phyloP scores from a whole-genome alignment of 83 land plant genomes.

The Picea abies region DNA sequence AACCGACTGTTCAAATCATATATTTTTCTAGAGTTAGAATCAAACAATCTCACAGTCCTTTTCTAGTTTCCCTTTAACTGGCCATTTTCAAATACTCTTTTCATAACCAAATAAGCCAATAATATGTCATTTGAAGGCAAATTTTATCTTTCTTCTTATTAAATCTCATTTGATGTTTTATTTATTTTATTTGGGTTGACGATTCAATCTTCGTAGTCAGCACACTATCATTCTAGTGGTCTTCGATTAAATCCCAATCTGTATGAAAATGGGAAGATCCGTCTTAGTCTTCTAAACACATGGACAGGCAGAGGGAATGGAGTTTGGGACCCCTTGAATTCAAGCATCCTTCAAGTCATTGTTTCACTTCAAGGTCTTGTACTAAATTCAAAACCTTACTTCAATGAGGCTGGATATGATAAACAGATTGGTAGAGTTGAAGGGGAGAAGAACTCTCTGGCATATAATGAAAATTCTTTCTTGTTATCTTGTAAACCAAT shows the following conservation, averaged over 20 bases:
- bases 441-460: constrained; percentile 90
- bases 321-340: constrained; percentile 83
- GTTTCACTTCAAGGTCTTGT: constrained; percentile 94
- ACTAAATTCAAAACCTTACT: constrained; percentile 93
- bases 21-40: not conserved
- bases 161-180: not conserved
- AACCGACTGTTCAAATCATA: not conserved
- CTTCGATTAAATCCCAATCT: constrained; percentile 95
- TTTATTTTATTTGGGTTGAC: constrained; percentile 10
- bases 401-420: constrained; percentile 97
- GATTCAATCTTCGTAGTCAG: constrained; percentile 53
- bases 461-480: constrained; percentile 90
- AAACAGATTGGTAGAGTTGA: constrained; percentile 73
- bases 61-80: not conserved
- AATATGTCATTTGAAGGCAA: not conserved
- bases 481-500: constrained; percentile 82
- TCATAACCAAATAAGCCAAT: no score
- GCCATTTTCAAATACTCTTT: no score
- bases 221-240: constrained; percentile 90
- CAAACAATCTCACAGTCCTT: not conserved
- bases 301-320: constrained; percentile 89
- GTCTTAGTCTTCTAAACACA: constrained; percentile 94
- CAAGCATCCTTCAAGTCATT: constrained; percentile 90
- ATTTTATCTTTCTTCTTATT: not conserved
- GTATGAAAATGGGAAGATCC: constrained; percentile 92